These are phyloP conservation scores for Coemansia sp. DNA, from an alignment of 371 early-diverging fungal genomes.

Conservation along the genomic window DNA sequence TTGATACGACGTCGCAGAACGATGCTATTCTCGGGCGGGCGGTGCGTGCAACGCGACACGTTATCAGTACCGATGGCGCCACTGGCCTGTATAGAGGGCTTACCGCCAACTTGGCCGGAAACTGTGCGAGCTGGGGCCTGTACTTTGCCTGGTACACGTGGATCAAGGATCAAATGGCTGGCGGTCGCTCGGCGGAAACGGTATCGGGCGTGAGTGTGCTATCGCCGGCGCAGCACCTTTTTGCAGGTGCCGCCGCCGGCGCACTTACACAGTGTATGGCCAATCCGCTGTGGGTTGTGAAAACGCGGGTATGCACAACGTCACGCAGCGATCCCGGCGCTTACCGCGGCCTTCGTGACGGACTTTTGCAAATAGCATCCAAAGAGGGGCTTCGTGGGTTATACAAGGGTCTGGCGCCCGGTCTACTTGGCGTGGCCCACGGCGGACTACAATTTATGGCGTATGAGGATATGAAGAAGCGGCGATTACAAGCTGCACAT, in stretches of 20 bases:
- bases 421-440: slow-evolving; percentile 87
- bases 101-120: slow-evolving; percentile 85
- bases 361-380: slow-evolving; percentile 59
- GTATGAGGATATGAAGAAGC: slow-evolving; percentile 91
- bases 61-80: slow-evolving; percentile 52
- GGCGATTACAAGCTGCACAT: slow-evolving; percentile 52
- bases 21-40: slow-evolving; percentile 64
- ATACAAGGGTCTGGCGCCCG: slow-evolving; percentile 87
- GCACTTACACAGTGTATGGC: slow-evolving; percentile 79
- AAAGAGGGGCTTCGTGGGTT: slow-evolving; percentile 83
- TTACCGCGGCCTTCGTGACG: slow-evolving; percentile 75
- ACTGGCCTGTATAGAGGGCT: slow-evolving; percentile 87
- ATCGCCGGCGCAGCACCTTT: slow-evolving; percentile 68
- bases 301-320: slow-evolving; percentile 89
- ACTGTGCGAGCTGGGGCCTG: slow-evolving; percentile 92
- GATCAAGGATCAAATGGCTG: slow-evolving; percentile 74
- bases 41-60: slow-evolving; percentile 60
- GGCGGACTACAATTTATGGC: slow-evolving; percentile 97
- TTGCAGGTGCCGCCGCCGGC: slow-evolving; percentile 75
- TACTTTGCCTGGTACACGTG: slow-evolving; percentile 91
- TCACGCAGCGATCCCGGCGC: slow-evolving; percentile 62
- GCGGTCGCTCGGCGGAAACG: slow-evolving; percentile 57
- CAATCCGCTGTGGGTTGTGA: slow-evolving; percentile 95
- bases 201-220: slow-evolving; percentile 56
- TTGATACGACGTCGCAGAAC: slow-evolving; percentile 47